A percentile compares a stretch with the other conserved stretches of the same genome.
These are phyloP conservation scores for Phytophthora aleatoria DNA, from an alignment of 352 stramenopile genomes.

Conservation along the genomic window DNA sequence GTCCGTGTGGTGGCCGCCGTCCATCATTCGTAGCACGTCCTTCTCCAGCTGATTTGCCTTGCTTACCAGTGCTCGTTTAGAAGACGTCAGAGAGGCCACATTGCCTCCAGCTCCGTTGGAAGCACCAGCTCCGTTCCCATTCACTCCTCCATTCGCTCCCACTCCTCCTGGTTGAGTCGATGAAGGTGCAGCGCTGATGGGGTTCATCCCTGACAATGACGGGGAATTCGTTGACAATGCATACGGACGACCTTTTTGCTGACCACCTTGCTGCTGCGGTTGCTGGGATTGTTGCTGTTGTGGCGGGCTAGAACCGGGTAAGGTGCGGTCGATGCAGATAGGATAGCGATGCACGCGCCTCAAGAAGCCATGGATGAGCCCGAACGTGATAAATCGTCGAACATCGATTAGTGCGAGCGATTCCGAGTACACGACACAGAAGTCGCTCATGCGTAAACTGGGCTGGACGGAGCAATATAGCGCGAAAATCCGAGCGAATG, in stretches of 20 bases:
- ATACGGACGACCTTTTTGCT: constrained; percentile 35
- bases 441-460: constrained; percentile 82
- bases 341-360: constrained; percentile 87
- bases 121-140: constrained; percentile 19
- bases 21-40: constrained; percentile 82
- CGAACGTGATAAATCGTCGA: constrained; percentile 87
- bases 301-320: constrained; percentile 29
- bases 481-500: constrained; percentile 83
- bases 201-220: constrained; percentile 40
- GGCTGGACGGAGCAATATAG: constrained; percentile 88
- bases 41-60: constrained; percentile 71
- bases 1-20: constrained; percentile 83
- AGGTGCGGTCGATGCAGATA: constrained; percentile 59
- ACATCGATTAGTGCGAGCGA: constrained; percentile 78
- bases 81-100: constrained; percentile 20
- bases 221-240: constrained; percentile 42
- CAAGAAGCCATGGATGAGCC: constrained; percentile 86
- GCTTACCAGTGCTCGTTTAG: constrained; percentile 43
- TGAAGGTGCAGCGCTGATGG: constrained; percentile 21
- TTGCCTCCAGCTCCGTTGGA: constrained; percentile 39
- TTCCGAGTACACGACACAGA: constrained; percentile 78
- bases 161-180: constrained; percentile 25
- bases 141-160: constrained; percentile 12
- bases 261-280: constrained; percentile 29
- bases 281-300: constrained; percentile 38